These are phyloP conservation scores for Alternaria panax DNA, from an alignment of 2,329 filamentous ascomycete genomes.

Conservation along the genomic window DNA sequence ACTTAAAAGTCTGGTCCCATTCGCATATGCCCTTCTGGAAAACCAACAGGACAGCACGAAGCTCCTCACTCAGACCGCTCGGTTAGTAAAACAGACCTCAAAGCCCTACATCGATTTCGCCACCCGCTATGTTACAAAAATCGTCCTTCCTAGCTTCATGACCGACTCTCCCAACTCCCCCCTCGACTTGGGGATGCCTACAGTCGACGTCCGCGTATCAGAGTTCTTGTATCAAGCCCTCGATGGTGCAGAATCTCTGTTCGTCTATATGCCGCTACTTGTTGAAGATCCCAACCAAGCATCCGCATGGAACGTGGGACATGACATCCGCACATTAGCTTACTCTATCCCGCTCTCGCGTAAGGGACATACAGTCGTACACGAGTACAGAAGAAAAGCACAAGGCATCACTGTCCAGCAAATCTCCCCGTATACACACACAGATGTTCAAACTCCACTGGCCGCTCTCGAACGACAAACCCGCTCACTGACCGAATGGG, in stretches of 20 bases:
- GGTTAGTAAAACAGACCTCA: slow-evolving; percentile 24
- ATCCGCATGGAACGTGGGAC: slow-evolving; percentile 54
- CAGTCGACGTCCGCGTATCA: slow-evolving; percentile 44
- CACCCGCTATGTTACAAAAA: slow-evolving; percentile 33
- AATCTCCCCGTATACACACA: slow-evolving; percentile 12
- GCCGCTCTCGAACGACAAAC: slow-evolving; percentile 25
- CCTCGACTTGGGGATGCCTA: slow-evolving; percentile 27
- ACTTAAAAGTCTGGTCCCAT: slow-evolving; percentile 49
- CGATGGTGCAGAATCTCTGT: slow-evolving; percentile 21
- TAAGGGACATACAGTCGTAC: slow-evolving; percentile 21
- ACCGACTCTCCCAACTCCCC: too few species aligned
- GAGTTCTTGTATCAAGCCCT: slow-evolving; percentile 40
- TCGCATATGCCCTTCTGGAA: slow-evolving; percentile 52
- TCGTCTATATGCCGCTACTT: slow-evolving; percentile 71
- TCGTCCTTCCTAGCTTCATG: too few species aligned
- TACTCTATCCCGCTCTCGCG: slow-evolving; percentile 49
- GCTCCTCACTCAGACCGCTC: slow-evolving; percentile 36
- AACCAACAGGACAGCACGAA: slow-evolving; percentile 41
- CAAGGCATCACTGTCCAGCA: slow-evolving; percentile 35
- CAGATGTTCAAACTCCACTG: slow-evolving; percentile 4
- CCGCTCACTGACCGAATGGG: slow-evolving; percentile 26
- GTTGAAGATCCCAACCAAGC: slow-evolving; percentile 56
- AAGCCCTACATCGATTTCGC: slow-evolving; percentile 40
- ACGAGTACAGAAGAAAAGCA: slow-evolving; percentile 52
- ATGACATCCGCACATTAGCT: slow-evolving; percentile 46